A percentile compares a stretch with the other conserved stretches of the same genome.
These are phyloP conservation scores for Phanerochaete sordida DNA, from an alignment of 768 basidiomycete species.

Conservation along the genomic window DNA sequence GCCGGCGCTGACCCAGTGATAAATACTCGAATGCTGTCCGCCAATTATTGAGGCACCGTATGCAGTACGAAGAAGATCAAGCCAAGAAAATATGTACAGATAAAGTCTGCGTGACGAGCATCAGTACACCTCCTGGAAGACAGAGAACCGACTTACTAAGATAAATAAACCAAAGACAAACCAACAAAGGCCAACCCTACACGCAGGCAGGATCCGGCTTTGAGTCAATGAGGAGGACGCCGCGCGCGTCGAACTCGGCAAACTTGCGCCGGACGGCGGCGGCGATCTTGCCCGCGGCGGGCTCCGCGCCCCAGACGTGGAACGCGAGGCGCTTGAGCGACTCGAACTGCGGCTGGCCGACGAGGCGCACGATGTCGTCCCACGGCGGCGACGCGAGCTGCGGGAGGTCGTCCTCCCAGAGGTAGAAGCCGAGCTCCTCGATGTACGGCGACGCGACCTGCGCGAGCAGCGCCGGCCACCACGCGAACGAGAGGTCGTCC, in stretches of 20 bases:
- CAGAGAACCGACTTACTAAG: neutral
- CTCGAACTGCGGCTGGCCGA: neutral
- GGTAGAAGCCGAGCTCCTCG: conserved; percentile 10
- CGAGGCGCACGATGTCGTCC: conserved; percentile 4
- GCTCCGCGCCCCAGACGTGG: conserved; percentile 11
- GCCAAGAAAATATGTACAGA: too few relatives aligned
- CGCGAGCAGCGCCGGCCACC: conserved; percentile 12
- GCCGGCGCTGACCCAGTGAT: too few relatives aligned
- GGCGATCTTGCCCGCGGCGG: neutral
- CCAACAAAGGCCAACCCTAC: neutral
- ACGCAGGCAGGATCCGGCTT: conserved; percentile 8
- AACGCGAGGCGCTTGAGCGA: conserved; percentile 6
- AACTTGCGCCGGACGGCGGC: conserved; percentile 6
- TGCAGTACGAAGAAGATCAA: too few relatives aligned
- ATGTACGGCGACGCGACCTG: conserved; percentile 7
- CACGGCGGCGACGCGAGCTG: neutral
- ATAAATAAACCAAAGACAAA: neutral
- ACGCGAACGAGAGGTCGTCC: conserved; percentile 12
- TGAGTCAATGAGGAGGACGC: conserved; percentile 9
- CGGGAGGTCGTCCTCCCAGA: conserved; percentile 12
- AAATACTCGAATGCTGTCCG: too few relatives aligned
- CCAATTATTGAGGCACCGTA: too few relatives aligned
- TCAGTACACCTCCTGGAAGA: too few relatives aligned
- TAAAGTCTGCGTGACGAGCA: too few relatives aligned
- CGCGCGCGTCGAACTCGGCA: conserved; percentile 1